Percentiles rank a stretch among this genome's conserved stretches.
Evolutionary conservation across 2,329 filamentous ascomycete species (phyloP).

Genomic region (Microthyrium microscopicum): DNA sequence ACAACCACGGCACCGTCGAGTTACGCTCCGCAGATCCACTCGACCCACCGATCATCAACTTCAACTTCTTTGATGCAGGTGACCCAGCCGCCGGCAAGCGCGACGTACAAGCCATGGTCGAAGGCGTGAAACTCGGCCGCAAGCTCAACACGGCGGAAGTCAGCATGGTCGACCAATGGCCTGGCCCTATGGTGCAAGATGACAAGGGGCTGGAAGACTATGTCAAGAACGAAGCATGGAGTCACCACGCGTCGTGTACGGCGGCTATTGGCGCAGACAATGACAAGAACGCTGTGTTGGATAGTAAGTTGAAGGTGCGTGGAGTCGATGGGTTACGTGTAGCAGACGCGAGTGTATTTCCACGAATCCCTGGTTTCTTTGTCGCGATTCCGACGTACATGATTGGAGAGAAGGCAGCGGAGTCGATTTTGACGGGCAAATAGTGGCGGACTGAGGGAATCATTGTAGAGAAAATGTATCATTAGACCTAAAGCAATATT

Average conservation of each 20-base stretch:
- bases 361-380: slow-evolving; percentile 33
- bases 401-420: slow-evolving; percentile 44
- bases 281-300: slow-evolving; percentile 34
- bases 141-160: slow-evolving; percentile 1
- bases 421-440: slow-evolving; percentile 28
- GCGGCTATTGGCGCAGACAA: slow-evolving; percentile 36
- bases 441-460: too few species aligned
- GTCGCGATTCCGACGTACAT: slow-evolving; percentile 37
- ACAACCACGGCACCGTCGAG: slow-evolving; percentile 41
- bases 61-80: slow-evolving; percentile 28
- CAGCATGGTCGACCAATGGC: neutral
- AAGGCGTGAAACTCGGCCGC: slow-evolving; percentile 38
- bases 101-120: slow-evolving; percentile 35
- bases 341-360: slow-evolving; percentile 17
- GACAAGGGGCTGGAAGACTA: slow-evolving; percentile 23
- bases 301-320: slow-evolving; percentile 34
- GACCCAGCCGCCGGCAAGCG: slow-evolving; percentile 18
- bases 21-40: slow-evolving; percentile 45
- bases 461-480: too few species aligned
- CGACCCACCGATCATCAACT: slow-evolving; percentile 41
- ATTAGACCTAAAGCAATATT: too few species aligned
- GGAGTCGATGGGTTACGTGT: slow-evolving; percentile 37
- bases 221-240: slow-evolving; percentile 16
- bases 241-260: slow-evolving; percentile 41
- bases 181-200: slow-evolving; percentile 16